A percentile compares a stretch with the other conserved stretches of the same genome.
These are phyloP conservation scores for Dictyostelium firmibasis DNA, from an alignment of 78 protist species.

Conservation along the genomic window DNA sequence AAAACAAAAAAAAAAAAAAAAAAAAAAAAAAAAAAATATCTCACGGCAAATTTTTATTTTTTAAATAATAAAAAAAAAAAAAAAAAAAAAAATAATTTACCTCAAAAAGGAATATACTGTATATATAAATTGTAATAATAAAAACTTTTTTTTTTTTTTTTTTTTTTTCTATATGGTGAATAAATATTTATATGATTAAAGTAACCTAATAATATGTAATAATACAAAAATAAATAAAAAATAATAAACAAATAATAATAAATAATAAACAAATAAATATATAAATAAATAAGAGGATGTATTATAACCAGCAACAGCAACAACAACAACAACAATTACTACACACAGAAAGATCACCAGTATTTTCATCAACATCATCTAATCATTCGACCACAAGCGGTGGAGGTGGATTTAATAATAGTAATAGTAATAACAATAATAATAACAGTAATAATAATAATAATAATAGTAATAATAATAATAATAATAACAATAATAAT, in stretches of 20 bases:
- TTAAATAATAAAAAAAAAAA: too few relatives aligned
- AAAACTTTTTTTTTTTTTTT: too few relatives aligned
- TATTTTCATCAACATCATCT: constrained; percentile 6
- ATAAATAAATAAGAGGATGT: not conserved
- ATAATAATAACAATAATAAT: not conserved
- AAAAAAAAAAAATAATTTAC: not conserved
- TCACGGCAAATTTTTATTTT: not conserved
- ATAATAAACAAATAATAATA: too few relatives aligned
- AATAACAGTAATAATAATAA: not conserved
- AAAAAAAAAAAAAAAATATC: too few relatives aligned
- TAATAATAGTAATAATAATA: not conserved
- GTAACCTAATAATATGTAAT: not conserved
- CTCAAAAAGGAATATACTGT: not conserved
- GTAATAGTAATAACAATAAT: not conserved
- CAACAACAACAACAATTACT: not conserved
- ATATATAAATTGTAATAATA: not conserved
- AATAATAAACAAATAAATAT: not conserved
- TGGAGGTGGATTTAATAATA: not conserved
- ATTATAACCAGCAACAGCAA: not conserved
- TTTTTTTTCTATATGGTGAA: not conserved
- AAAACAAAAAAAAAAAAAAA: too few relatives aligned
- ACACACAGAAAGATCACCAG: not conserved
- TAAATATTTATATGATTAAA: too few relatives aligned
- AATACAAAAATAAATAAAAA: not conserved
- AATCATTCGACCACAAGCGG: not conserved